Conservation (phyloP, 805 yeast genomes). For the Ogataea paraovalis region DNA sequence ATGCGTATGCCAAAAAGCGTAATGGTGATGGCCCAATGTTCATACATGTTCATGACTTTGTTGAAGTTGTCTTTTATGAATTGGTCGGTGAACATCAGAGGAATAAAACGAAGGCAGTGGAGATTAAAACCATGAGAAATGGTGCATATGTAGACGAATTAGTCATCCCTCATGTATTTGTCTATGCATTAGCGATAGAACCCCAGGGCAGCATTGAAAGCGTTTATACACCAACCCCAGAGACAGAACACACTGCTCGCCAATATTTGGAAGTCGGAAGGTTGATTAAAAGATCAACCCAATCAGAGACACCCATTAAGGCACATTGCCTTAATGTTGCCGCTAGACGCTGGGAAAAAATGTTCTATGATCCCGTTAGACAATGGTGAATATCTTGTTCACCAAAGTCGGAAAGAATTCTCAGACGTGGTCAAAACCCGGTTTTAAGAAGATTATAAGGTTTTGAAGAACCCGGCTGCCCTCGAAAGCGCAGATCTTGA, state of each 20-base stretch:
- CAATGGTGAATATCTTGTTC: background rate
- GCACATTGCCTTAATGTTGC: background rate
- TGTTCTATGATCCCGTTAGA: background rate
- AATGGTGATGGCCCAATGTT: background rate
- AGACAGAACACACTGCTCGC: background rate
- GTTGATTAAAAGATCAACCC: background rate
- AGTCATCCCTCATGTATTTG: background rate
- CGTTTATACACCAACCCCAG: background rate
- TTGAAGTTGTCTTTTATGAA: background rate
- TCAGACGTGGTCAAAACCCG: background rate
- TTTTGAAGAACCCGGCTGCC: background rate
- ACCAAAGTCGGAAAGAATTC: background rate
- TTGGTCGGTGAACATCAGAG: background rate
- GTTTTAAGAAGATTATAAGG: background rate
- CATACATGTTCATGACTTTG: background rate
- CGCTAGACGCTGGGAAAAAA: background rate
- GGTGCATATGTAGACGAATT: background rate
- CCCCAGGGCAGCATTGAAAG: background rate
- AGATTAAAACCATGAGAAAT: background rate
- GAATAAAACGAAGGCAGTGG: background rate
- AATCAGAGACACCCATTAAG: background rate
- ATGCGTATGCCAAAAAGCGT: background rate
- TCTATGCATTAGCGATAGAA: background rate
- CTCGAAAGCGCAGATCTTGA: no score
- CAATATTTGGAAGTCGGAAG: background rate